phyloP scores from a whole-genome alignment of 352 stramenopile genomes.

The Phytophthora agathidicida region DNA sequence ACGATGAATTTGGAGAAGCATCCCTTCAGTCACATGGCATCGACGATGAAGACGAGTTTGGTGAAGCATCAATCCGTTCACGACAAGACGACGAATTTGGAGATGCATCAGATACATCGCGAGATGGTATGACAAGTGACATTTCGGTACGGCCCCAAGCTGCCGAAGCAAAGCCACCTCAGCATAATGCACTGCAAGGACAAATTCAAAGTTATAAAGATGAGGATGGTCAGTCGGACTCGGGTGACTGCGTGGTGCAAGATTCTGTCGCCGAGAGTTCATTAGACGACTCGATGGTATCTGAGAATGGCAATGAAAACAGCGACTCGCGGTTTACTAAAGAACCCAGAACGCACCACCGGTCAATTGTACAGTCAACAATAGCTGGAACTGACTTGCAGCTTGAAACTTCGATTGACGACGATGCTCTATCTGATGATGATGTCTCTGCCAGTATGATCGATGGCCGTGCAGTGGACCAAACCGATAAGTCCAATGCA shows the following conservation, averaged over 20 bases:
- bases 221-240: constrained; percentile 10
- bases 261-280: constrained; percentile 1
- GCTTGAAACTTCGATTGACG: constrained; percentile 7
- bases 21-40: constrained; percentile 1
- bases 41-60: background rate
- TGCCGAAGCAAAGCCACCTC: constrained; percentile 7
- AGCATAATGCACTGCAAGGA: background rate
- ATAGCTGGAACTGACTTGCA: background rate
- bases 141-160: no score
- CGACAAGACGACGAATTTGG: no score
- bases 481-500: background rate
- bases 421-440: constrained; percentile 6
- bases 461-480: background rate
- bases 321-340: background rate
- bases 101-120: no score
- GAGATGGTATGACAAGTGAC: no score
- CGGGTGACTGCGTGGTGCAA: no score
- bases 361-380: background rate
- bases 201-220: background rate
- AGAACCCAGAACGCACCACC: background rate
- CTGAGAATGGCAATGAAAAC: constrained; percentile 4
- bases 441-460: background rate
- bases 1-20: constrained; percentile 11
- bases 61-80: no score
- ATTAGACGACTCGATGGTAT: constrained; percentile 22